Evolutionary conservation across 139 green algal genomes (phyloP), one percentile per base, ranked within the genome.

Genomic region (Chlamydomonas sphaeroides): DNA sequence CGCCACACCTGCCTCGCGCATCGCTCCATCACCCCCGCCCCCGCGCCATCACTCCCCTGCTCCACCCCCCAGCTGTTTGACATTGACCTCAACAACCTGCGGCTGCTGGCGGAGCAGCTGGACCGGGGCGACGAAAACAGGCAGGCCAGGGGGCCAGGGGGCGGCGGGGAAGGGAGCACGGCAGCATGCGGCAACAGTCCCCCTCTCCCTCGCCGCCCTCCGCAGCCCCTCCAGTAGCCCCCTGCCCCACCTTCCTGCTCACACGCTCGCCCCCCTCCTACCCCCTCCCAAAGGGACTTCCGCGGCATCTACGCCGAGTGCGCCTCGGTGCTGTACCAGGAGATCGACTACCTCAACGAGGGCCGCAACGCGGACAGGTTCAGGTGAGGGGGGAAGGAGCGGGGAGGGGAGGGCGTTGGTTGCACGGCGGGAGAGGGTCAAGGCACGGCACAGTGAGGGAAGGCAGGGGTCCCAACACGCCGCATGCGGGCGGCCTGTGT

Each of bases 331-430:
- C 83, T 94, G 65, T 92, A 92, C 41, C 85, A 97, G 83, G 97
- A 99, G 83, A 98, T 99, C 70, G 97, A 99, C 89, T 99, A 99
- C 90, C 88, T 89, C 8, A 89, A 94, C 68, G 97, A 99, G 88
- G 97, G 91, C 10, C 62, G 91, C 65, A 98, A 97, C 84, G 96
- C 96, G 15, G 93, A 98, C 70, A 72, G 84, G 14, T 99, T 99
- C 88, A 78, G 89, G 42, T 78, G 68, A 20, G 61, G 21, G 15
- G 3, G 5, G n/a, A 6, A 30, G n/a, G 59, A 5, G 17, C 1
- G 32, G 28, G 39, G 45, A 14, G 45, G 14, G 45, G 45, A 53
- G n/a, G n/a, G n/a, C n/a, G n/a, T n/a, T n/a, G n/a, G n/a, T n/a
- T n/a, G n/a, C n/a, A n/a, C n/a, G n/a, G n/a, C n/a, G n/a, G n/a